A percentile compares a stretch with the other conserved stretches of the same genome.
phyloP scores from a whole-genome alignment of 1,284 basidiomycete genomes.

The Agaricales sp. region DNA sequence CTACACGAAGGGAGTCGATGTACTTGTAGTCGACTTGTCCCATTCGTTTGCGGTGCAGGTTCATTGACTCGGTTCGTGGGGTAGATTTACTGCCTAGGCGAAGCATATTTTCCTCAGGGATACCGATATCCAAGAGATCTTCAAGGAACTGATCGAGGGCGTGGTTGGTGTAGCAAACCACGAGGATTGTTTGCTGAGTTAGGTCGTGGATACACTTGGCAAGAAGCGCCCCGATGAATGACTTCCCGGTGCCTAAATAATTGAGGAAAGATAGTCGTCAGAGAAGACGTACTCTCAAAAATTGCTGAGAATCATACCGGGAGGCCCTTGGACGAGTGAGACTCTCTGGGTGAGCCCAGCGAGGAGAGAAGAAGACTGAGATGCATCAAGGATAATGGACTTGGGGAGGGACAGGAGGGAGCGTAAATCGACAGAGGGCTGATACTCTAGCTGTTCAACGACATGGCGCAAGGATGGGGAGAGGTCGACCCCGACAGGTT shows the following conservation, averaged over 20 bases:
- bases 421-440: conserved; percentile 31
- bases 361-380: conserved; percentile 39
- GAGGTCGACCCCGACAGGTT: conserved; percentile 10
- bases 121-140: conserved; percentile 46
- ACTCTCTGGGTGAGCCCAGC: conserved; percentile 42
- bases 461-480: conserved; percentile 13
- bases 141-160: conserved; percentile 56
- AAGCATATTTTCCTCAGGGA: conserved; percentile 33
- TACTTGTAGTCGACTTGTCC: conserved; percentile 2
- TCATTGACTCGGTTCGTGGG: conserved; percentile 28
- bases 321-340: conserved; percentile 56
- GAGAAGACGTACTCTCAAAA: not conserved
- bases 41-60: conserved; percentile 22
- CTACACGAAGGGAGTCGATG: conserved; percentile 26
- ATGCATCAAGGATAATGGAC: conserved; percentile 35
- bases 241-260: conserved; percentile 55
- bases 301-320: conserved; percentile 29
- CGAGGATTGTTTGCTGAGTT: conserved; percentile 36
- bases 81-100: conserved; percentile 49
- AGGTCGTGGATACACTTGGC: conserved; percentile 43
- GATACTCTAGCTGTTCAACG: conserved; percentile 20
- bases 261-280: conserved; percentile 1
- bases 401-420: conserved; percentile 24
- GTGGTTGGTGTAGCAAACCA: conserved; percentile 61
- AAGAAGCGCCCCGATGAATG: conserved; percentile 53